Evolutionary conservation across 805 yeast species (phyloP).

Genomic region (Metschnikowia continentalis): DNA sequence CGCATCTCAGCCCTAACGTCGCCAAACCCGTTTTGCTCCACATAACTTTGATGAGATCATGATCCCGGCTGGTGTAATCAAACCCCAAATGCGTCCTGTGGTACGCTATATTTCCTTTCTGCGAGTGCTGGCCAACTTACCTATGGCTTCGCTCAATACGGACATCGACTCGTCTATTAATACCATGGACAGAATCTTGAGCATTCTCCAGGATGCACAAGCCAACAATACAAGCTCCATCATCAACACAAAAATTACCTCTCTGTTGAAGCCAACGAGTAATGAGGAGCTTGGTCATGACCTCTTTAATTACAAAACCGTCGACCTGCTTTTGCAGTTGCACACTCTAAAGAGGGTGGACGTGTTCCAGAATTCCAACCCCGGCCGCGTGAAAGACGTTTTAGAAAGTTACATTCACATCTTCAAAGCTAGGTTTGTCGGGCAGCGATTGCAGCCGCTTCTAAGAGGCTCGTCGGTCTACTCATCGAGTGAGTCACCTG

Average conservation of each 20-base stretch:
- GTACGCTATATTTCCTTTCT: not conserved
- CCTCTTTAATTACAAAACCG: slow-evolving; percentile 8
- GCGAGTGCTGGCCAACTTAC: not conserved
- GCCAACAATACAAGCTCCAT: slow-evolving; percentile 6
- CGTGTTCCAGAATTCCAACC: slow-evolving; percentile 7
- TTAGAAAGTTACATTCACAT: slow-evolving; percentile 7
- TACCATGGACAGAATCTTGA: slow-evolving; percentile 16
- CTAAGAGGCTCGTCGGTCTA: not conserved
- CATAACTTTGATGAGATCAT: not conserved
- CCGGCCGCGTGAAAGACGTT: slow-evolving; percentile 6
- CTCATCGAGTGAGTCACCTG: not conserved
- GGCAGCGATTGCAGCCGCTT: not conserved
- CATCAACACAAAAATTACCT: not conserved
- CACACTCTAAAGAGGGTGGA: slow-evolving; percentile 4
- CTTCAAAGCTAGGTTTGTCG: slow-evolving; percentile 7
- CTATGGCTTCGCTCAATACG: not conserved
- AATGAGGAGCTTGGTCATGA: slow-evolving; percentile 8
- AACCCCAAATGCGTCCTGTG: not conserved
- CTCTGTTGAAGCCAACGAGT: not conserved
- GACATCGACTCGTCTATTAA: slow-evolving; percentile 14
- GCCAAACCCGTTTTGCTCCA: not conserved
- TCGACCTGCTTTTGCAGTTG: slow-evolving; percentile 7
- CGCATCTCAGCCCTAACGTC: not conserved
- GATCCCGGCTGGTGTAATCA: not conserved
- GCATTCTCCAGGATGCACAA: slow-evolving; percentile 14